Percentiles rank a stretch among this genome's conserved stretches.
Conservation (phyloP, 2,329 filamentous ascomycete species). For the Fusarium anguioides region DNA sequence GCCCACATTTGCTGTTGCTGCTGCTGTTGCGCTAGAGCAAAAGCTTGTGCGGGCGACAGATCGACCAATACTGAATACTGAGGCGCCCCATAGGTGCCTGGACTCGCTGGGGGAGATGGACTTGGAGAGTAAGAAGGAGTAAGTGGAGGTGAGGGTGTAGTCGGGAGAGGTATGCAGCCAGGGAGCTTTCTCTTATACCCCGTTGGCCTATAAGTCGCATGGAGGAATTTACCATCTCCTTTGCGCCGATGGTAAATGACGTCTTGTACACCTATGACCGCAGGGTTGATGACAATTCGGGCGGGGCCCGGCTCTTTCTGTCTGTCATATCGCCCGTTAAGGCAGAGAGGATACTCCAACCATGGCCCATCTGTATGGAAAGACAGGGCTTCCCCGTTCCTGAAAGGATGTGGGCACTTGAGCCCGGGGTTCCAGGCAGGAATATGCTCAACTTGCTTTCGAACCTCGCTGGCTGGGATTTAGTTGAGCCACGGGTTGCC, state of each 20-base stretch:
- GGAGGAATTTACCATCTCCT: neutral
- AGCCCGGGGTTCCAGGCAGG: neutral
- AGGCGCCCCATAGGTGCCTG: neutral
- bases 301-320: neutral
- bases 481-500: neutral
- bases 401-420: neutral
- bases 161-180: neutral
- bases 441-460: neutral
- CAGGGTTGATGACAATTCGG: conserved; percentile 5
- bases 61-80: neutral
- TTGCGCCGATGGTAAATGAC: conserved; percentile 5
- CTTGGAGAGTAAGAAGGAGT: neutral
- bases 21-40: neutral
- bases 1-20: neutral
- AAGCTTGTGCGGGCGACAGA: neutral
- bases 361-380: neutral
- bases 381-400: neutral
- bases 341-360: conserved; percentile 5
- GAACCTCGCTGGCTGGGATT: conserved; percentile 2
- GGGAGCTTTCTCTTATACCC: neutral
- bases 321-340: neutral
- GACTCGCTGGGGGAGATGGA: neutral
- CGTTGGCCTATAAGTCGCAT: neutral
- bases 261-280: neutral
- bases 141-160: neutral